Conservation (phyloP, 2,329 filamentous ascomycete species). For the Lecanicillium sp. region DNA sequence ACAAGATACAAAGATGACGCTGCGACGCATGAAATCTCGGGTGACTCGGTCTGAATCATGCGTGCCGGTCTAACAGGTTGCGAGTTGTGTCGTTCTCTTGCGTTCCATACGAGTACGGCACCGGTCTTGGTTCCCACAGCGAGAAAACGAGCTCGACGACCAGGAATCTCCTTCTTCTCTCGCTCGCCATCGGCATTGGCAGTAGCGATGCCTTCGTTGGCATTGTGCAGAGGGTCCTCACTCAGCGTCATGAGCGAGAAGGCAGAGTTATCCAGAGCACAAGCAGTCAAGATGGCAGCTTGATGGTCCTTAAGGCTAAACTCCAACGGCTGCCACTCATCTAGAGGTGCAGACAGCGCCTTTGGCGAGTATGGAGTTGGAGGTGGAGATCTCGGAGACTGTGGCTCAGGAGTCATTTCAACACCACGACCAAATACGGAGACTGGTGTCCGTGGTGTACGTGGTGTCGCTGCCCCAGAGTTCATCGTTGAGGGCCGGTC, state of each 20-base stretch:
- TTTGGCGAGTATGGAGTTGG: conserved; percentile 15
- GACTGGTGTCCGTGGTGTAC: not conserved
- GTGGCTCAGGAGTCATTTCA: conserved; percentile 11
- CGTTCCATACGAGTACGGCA: conserved; percentile 76
- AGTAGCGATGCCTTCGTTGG: conserved; percentile 43
- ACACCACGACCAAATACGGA: conserved; percentile 6
- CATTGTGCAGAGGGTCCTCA: conserved; percentile 62
- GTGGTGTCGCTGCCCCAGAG: not conserved
- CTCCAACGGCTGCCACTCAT: conserved; percentile 22
- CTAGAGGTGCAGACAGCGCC: conserved; percentile 10
- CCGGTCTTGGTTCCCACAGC: conserved; percentile 76
- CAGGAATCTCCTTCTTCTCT: conserved; percentile 59
- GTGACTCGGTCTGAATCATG: conserved; percentile 82
- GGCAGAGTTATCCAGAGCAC: conserved; percentile 65
- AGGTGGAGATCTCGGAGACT: conserved; percentile 15
- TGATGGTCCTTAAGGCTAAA: conserved; percentile 49
- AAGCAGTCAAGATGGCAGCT: conserved; percentile 58
- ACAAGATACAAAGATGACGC: conserved; percentile 82
- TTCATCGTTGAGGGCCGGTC: not conserved
- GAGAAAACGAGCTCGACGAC: conserved; percentile 73
- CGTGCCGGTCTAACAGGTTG: conserved; percentile 61
- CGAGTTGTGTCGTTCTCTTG: conserved; percentile 48
- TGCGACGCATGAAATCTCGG: conserved; percentile 74
- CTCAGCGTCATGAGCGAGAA: conserved; percentile 62
- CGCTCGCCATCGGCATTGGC: conserved; percentile 33